Percentiles rank a stretch among this genome's conserved stretches.
Evolutionary conservation across 2,329 filamentous ascomycete genomes (phyloP).

Genomic region (Coccinonectria pachysandricola): DNA sequence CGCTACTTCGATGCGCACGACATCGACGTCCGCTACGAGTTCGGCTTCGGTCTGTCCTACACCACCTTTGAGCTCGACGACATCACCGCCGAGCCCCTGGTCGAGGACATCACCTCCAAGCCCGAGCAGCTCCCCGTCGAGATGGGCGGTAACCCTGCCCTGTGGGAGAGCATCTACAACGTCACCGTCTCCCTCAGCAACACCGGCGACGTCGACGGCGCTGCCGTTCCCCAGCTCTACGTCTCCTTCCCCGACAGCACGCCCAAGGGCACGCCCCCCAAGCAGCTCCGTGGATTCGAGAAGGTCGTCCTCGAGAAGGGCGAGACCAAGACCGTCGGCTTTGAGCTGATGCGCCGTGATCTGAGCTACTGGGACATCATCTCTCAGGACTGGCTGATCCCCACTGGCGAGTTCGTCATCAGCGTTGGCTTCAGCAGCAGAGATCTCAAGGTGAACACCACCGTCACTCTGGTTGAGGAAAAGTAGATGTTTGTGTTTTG

Average conservation of each 20-base stretch:
- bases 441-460: constrained; percentile 14
- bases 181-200: constrained; percentile 39
- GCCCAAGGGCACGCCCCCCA: constrained; percentile 34
- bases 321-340: constrained; percentile 29
- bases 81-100: constrained; percentile 13
- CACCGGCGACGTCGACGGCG: constrained; percentile 37
- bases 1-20: constrained; percentile 51
- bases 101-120: constrained; percentile 16
- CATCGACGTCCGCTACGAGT: constrained; percentile 52
- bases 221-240: constrained; percentile 46
- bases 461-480: constrained; percentile 12
- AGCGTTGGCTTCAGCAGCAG: constrained; percentile 20
- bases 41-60: constrained; percentile 60
- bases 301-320: constrained; percentile 35
- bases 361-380: constrained; percentile 38
- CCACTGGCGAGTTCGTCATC: constrained; percentile 15
- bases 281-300: constrained; percentile 40
- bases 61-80: constrained; percentile 46
- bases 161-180: constrained; percentile 41
- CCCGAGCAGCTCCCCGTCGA: constrained; percentile 20
- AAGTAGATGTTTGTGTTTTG: too few relatives aligned
- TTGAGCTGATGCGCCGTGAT: constrained; percentile 37
- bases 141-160: constrained; percentile 46
- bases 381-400: constrained; percentile 30
- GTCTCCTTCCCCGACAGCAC: constrained; percentile 30